Conservation (phyloP, 2,329 filamentous ascomycete species). For the Sarocladiaceae sp. region DNA sequence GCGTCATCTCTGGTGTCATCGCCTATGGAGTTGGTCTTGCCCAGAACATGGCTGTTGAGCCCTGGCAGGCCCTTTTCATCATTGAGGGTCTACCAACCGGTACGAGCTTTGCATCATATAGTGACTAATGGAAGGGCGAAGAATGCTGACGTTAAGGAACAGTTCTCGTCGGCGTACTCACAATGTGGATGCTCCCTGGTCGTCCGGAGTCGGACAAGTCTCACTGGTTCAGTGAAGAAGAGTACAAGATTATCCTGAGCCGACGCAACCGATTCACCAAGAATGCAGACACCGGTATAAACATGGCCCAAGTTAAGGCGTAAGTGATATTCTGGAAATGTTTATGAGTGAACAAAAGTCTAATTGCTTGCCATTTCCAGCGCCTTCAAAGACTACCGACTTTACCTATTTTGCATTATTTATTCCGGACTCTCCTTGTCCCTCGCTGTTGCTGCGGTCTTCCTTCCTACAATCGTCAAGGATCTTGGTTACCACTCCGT, state of each 20-base stretch:
- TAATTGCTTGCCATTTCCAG: background rate
- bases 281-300: slow-evolving; percentile 15
- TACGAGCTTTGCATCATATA: background rate
- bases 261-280: slow-evolving; percentile 12
- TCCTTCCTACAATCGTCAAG: slow-evolving; percentile 15
- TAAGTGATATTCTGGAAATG: background rate
- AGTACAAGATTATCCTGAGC: slow-evolving; percentile 15
- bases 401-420: slow-evolving; percentile 15
- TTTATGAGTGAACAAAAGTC: background rate
- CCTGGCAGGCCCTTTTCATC: slow-evolving; percentile 14
- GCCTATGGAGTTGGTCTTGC: slow-evolving; percentile 13
- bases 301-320: slow-evolving; percentile 14
- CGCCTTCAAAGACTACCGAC: slow-evolving; percentile 12
- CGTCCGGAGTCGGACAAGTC: slow-evolving; percentile 14
- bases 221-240: slow-evolving; percentile 14
- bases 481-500: slow-evolving; percentile 16
- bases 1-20: slow-evolving; percentile 13
- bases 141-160: background rate
- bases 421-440: slow-evolving; percentile 15
- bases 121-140: background rate
- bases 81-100: slow-evolving; percentile 13
- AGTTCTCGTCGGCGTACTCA: slow-evolving; percentile 12
- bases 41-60: slow-evolving; percentile 12
- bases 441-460: slow-evolving; percentile 14
- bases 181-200: slow-evolving; percentile 14